Percentiles rank a stretch among this genome's conserved stretches.
Evolutionary conservation across 495 filamentous ascomycete species (phyloP).

Genomic region (Neurospora sp.): DNA sequence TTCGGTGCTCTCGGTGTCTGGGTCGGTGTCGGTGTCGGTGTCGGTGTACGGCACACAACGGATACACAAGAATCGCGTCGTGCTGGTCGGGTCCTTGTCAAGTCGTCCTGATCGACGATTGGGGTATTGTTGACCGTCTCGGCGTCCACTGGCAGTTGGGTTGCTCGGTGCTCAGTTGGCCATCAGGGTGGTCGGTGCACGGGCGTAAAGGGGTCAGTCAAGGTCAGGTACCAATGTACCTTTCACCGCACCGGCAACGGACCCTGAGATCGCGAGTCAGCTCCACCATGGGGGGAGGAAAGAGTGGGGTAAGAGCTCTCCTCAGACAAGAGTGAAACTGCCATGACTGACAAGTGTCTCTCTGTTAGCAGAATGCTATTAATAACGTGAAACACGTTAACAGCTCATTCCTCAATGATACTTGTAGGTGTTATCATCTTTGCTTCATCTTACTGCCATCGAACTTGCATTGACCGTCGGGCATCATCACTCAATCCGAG

Average conservation of each 20-base stretch:
- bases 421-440: background rate
- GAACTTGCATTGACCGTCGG: background rate
- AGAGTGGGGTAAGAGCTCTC: background rate
- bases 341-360: background rate
- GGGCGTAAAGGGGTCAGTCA: background rate
- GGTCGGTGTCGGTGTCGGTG: background rate
- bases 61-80: background rate
- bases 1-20: background rate
- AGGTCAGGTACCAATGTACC: background rate
- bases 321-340: background rate
- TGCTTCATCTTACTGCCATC: background rate
- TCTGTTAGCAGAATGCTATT: background rate
- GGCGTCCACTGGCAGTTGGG: background rate
- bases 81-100: background rate
- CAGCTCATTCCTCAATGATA: background rate
- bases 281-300: background rate
- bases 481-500: background rate
- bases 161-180: background rate
- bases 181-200: background rate
- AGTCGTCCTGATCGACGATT: background rate
- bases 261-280: background rate
- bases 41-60: background rate
- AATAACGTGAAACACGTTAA: background rate
- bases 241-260: background rate
- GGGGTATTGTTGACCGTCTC: background rate